Evolutionary conservation across 192 early-diverging fungal species (phyloP), one percentile per base, ranked within the genome.

Genomic region (Mortierella hygrophila): DNA sequence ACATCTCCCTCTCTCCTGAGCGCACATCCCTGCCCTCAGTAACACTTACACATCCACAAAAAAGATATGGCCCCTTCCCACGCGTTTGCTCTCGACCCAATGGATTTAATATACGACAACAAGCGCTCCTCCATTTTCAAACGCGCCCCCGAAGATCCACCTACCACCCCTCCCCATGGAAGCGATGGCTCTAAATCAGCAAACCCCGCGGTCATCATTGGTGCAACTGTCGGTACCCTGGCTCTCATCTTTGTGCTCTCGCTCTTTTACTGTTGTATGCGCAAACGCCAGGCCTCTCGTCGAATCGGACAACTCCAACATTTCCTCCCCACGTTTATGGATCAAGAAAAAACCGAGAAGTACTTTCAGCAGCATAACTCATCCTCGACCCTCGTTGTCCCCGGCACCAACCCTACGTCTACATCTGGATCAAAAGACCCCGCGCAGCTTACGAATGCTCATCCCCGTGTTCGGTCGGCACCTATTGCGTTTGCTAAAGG

Each of bases 241-340:
- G 49, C 76, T 5, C 71, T 86, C 32, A 21, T 86, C 63, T 71
- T 86, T 16, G 29, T 49, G 4, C 75, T 86, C 10, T 57, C 75
- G 10, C 32, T 86, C 15, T 77, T 86, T 29, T 86, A 81, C 32
- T 80, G 74, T 46, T 86, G 84, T 41, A 78, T 86, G 57, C 84
- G 84, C 47, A 76, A 77, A 60, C 69, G 84, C 40, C 75, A 79
- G 29, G 84, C 84, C 37, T 86, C 84, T 0, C 70, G 84, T 13
- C 57, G 79, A 32, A 86, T 86, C 54, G 84, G 84, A 4, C 84
- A 86, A 44, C 63, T 86, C 23, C 78, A 80, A 32, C 40, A 70
- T 46, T 86, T 86, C 76, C 79, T 86, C 15, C 84, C 84, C 1
- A 86, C 84, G 2, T 86, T 86, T 55, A 86, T 86, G 84, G 84